Evolutionary conservation across 768 basidiomycete genomes (phyloP), one percentile per base, ranked within the genome.

Genomic region (Amanita muscaria): DNA sequence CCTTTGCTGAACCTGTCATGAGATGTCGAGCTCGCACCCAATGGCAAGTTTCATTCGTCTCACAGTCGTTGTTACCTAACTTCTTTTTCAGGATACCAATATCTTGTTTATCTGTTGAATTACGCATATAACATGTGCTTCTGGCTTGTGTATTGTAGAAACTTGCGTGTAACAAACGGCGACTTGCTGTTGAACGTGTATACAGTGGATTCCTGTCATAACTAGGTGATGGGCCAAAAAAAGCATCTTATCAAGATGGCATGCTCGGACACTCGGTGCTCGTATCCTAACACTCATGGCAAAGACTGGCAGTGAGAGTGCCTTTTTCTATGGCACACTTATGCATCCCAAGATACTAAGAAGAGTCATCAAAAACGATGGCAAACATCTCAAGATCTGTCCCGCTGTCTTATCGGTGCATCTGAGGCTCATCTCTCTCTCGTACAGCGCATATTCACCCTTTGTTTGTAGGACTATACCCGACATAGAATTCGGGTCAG

Each of bases 321-420:
- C 81, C 14, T 93, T 92, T 62, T 86, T 90, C 67, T 91, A 93
- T 61, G 93, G 93, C 10, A 94, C 88, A 0, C 67, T 97, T 16
- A 80, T 93, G 72, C 88, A 92, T 54, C 90, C 91, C 5, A 76
- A 75, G 40, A 84, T 97, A 55, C 66, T 96, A 30, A 74, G 69
- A 46, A 68, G 80, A 15, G 90, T 96, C 5, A 78, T 96, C 34
- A 69, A 70, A 5, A 80, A 86, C 53, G 67, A 79, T 35, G 86
- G 83, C 6, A 53, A 64, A 6, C 67, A 80, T 49, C 68, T 94
- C 2, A 57, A 75, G 42, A 73, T 87, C 35, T 79, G 79, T 49
- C 80, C 87, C 30, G 91, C 89, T 4, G 57, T 92, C 5, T 59
- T 96, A 6, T 65, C 75, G 56, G 89, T 89, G 49, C 57, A 79